Conservation (phyloP, 768 basidiomycete genomes). For the Terana coerulea region DNA sequence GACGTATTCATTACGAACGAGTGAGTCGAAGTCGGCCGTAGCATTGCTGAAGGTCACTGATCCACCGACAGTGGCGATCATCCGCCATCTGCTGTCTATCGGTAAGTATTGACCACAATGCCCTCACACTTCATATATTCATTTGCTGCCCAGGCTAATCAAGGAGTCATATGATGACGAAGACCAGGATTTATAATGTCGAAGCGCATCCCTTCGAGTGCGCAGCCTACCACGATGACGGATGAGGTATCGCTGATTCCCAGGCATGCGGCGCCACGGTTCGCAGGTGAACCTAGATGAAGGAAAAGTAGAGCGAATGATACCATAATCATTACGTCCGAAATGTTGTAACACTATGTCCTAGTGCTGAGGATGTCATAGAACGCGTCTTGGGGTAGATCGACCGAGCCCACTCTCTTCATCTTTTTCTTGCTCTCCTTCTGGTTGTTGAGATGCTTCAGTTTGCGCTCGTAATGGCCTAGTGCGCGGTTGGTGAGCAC, state of each 20-base stretch:
- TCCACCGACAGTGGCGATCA: constrained; percentile 76
- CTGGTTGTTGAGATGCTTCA: constrained; percentile 85
- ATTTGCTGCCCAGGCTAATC: constrained; percentile 52
- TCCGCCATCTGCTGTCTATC: constrained; percentile 90
- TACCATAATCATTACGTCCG: neutral
- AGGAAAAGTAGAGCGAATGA: too few relatives aligned
- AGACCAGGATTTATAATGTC: constrained; percentile 75
- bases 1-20: constrained; percentile 96
- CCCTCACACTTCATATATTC: constrained; percentile 3
- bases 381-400: constrained; percentile 95
- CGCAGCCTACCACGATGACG: too few relatives aligned
- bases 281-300: too few relatives aligned
- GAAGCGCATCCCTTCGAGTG: too few relatives aligned
- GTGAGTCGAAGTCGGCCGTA: constrained; percentile 54
- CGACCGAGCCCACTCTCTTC: constrained; percentile 84
- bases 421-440: constrained; percentile 90
- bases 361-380: constrained; percentile 74
- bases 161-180: constrained; percentile 97
- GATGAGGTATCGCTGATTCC: too few relatives aligned
- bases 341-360: constrained; percentile 1
- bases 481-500: neutral
- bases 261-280: too few relatives aligned
- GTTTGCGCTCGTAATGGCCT: constrained; percentile 92
- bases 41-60: neutral
- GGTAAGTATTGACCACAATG: constrained; percentile 38